These are phyloP conservation scores for Pleurotus salmoneostramineus DNA, from an alignment of 768 basidiomycete species.

Conservation along the genomic window DNA sequence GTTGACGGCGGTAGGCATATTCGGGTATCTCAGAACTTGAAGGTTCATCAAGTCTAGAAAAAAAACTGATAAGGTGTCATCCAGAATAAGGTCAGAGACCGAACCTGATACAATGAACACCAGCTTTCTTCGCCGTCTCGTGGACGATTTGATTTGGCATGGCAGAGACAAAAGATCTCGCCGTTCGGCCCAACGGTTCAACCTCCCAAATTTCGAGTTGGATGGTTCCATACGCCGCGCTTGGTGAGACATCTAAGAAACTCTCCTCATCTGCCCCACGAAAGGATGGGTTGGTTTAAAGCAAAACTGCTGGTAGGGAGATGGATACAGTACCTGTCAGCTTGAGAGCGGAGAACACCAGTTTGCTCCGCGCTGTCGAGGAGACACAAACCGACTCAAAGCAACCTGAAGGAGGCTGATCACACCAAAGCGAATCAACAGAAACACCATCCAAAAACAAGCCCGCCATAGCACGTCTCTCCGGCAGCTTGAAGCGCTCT, in stretches of 20 bases:
- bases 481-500: too few species aligned
- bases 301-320: neutral
- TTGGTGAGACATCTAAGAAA: too few species aligned
- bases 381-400: neutral
- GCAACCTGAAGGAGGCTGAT: too few species aligned
- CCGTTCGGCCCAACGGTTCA: constrained; percentile 3
- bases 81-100: neutral
- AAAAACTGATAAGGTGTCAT: too few species aligned
- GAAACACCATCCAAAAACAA: too few species aligned
- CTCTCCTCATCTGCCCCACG: too few species aligned
- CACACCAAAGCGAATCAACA: too few species aligned
- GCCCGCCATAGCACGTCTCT: too few species aligned
- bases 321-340: neutral
- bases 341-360: constrained; percentile 7
- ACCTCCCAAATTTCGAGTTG: constrained; percentile 9
- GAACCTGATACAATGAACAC: constrained; percentile 21
- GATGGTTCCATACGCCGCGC: constrained; percentile 1
- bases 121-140: constrained; percentile 22
- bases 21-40: too few species aligned
- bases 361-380: neutral
- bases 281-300: too few species aligned
- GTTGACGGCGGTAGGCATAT: too few species aligned
- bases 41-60: too few species aligned
- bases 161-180: neutral
- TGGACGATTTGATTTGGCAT: constrained; percentile 14